A percentile compares a stretch with the other conserved stretches of the same genome.
Conservation (phyloP, 2,329 filamentous ascomycete genomes). For the Sporothrix brasiliensis region DNA sequence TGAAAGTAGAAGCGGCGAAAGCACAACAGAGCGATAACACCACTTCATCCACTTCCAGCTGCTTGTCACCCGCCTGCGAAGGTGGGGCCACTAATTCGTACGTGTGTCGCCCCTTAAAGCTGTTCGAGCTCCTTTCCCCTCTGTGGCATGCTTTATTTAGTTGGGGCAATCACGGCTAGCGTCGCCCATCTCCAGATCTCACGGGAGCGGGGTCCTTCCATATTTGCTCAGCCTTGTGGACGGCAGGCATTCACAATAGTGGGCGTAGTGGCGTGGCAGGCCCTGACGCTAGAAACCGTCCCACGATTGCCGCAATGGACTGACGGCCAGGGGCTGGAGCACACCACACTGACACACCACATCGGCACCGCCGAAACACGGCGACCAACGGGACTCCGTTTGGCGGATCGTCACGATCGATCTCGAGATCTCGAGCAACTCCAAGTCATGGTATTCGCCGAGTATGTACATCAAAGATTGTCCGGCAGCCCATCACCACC, state of each 20-base stretch:
- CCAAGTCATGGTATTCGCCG: background rate
- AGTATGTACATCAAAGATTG: background rate
- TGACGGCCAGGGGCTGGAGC: background rate
- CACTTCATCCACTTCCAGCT: no score
- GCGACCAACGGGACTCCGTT: background rate
- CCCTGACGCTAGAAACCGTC: background rate
- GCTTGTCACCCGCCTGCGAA: no score
- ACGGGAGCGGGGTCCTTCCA: background rate
- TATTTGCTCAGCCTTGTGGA: background rate
- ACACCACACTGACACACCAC: background rate
- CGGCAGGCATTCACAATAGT: background rate
- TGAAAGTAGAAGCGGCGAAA: no score
- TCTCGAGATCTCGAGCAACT: background rate
- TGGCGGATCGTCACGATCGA: background rate
- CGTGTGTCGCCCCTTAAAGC: background rate
- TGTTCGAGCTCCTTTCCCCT: background rate
- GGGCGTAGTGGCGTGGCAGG: background rate
- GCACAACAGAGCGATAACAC: no score
- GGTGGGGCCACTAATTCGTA: no score
- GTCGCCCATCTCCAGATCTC: conserved; percentile 5
- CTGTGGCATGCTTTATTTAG: background rate
- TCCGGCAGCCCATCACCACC: no score
- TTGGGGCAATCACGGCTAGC: conserved; percentile 18
- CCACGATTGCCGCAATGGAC: conserved; percentile 12
- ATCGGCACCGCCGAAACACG: background rate